These are phyloP conservation scores for Boletellus ananas DNA, from an alignment of 768 basidiomycete genomes.

Conservation along the genomic window DNA sequence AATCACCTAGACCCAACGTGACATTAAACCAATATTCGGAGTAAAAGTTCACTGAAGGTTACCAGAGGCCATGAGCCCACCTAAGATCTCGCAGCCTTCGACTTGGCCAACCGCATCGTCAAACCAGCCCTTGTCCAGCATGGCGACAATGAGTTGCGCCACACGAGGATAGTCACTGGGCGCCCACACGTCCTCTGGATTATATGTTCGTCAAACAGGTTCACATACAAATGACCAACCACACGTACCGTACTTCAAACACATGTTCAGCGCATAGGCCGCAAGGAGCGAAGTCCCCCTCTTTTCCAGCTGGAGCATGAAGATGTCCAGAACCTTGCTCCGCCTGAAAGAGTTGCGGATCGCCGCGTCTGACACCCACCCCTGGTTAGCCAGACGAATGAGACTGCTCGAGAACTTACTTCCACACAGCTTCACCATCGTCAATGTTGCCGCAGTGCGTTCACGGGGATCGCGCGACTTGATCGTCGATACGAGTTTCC, in stretches of 20 bases:
- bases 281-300: constrained; percentile 14
- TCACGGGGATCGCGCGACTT: neutral
- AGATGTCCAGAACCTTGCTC: neutral
- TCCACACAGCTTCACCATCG: constrained; percentile 8
- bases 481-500: neutral
- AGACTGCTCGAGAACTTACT: neutral
- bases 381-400: neutral
- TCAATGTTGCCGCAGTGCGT: constrained; percentile 7
- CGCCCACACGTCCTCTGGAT: constrained; percentile 12
- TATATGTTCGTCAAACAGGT: neutral
- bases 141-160: constrained; percentile 12
- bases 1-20: constrained; percentile 3
- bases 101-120: constrained; percentile 20
- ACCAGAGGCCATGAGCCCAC: neutral
- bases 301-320: constrained; percentile 12
- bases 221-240: neutral
- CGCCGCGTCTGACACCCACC: neutral
- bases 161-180: constrained; percentile 1
- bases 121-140: constrained; percentile 19
- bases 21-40: too few relatives aligned
- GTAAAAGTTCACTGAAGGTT: too few relatives aligned
- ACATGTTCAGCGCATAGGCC: constrained; percentile 17
- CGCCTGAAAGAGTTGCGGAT: neutral
- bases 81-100: neutral
- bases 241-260: constrained; percentile 14